Percentiles rank a stretch among this genome's conserved stretches.
Evolutionary conservation across 2,329 filamentous ascomycete species (phyloP).

Genomic region (Coniochaeta prunicola): DNA sequence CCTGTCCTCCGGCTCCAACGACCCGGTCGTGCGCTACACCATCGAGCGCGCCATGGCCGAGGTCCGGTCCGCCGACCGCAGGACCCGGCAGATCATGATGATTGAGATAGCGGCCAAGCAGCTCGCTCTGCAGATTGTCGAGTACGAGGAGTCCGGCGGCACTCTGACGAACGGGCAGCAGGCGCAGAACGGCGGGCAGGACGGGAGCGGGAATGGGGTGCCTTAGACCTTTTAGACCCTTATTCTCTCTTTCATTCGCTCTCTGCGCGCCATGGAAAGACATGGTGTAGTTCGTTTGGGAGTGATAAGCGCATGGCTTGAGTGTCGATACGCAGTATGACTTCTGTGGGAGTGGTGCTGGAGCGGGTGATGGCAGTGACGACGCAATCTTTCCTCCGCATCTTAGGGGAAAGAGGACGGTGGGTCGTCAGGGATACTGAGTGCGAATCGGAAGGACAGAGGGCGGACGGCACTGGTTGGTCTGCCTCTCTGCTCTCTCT

Average conservation of each 20-base stretch:
- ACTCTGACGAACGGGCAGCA: constrained; percentile 13
- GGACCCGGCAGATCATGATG: constrained; percentile 38
- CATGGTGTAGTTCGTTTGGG: not conserved
- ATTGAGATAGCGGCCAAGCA: constrained; percentile 48
- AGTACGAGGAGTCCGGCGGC: constrained; percentile 38
- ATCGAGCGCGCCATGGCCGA: constrained; percentile 39
- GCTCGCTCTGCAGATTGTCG: constrained; percentile 43
- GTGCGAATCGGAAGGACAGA: not conserved
- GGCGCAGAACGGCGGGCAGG: constrained; percentile 9
- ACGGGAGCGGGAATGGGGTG: constrained; percentile 4
- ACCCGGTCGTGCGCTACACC: constrained; percentile 33
- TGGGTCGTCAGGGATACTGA: not conserved
- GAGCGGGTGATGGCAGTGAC: not conserved
- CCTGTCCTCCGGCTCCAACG: constrained; percentile 15
- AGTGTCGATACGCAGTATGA: not conserved
- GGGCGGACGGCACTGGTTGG: too few species aligned
- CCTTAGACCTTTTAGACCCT: not conserved
- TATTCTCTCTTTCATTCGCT: not conserved
- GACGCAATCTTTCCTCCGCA: too few species aligned
- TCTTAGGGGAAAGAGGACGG: not conserved
- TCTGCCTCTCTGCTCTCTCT: too few species aligned
- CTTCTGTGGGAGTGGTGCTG: not conserved
- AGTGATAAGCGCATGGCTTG: not conserved
- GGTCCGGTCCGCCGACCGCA: constrained; percentile 33
- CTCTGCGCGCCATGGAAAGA: not conserved